A percentile compares a stretch with the other conserved stretches of the same genome.
Evolutionary conservation across 139 green algal species (phyloP).

Genomic region (Ettlia oleoabundans): DNA sequence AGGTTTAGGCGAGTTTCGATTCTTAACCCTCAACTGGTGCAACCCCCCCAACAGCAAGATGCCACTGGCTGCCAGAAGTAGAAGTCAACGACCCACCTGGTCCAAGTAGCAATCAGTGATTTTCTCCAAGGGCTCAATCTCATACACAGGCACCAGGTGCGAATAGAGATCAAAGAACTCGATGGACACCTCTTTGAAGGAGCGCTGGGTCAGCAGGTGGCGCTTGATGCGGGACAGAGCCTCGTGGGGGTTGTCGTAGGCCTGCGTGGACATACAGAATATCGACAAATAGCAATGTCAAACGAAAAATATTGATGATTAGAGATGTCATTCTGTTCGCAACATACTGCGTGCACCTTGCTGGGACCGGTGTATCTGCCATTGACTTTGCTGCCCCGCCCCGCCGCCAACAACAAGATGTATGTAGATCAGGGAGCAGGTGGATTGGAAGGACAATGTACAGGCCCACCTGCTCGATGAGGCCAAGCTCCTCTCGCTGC

Average conservation of each 20-base stretch:
- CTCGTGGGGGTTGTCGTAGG: constrained; percentile 99
- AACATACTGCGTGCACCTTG: no score
- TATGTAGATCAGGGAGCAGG: no score
- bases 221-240: constrained; percentile 98
- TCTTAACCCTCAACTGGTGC: no score
- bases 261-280: constrained; percentile 51
- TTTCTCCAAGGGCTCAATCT: constrained; percentile 99
- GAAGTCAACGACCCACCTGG: constrained; percentile 73
- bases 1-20: no score
- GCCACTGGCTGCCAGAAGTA: no score
- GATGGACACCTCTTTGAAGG: constrained; percentile 97
- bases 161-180: constrained; percentile 96
- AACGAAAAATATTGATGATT: no score
- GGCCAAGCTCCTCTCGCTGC: constrained; percentile 97
- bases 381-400: no score
- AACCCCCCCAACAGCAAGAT: no score
- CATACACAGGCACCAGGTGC: constrained; percentile 98
- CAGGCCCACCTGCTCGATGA: constrained; percentile 91
- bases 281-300: background rate
- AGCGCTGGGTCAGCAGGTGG: constrained; percentile 96
- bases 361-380: no score
- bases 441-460: no score
- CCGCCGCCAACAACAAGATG: no score
- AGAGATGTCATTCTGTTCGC: no score
- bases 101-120: constrained; percentile 99